Conservation (phyloP, 2,329 filamentous ascomycete genomes). For the Xylariaceae sp. region DNA sequence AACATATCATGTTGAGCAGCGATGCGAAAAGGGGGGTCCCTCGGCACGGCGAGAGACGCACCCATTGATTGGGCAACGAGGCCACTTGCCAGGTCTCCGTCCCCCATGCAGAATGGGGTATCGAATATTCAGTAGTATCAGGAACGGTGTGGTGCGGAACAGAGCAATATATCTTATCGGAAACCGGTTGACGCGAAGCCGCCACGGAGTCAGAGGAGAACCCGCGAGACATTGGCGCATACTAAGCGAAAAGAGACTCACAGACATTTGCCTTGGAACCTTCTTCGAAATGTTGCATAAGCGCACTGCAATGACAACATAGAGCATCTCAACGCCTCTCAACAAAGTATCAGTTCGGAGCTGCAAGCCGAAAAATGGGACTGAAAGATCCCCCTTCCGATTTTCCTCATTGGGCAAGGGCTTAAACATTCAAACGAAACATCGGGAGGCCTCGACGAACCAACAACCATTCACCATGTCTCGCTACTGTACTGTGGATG, state of each 20-base stretch:
- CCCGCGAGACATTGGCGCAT: background rate
- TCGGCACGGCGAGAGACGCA: no score
- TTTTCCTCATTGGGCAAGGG: slow-evolving; percentile 8
- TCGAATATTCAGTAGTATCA: slow-evolving; percentile 1
- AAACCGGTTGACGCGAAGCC: slow-evolving; percentile 8
- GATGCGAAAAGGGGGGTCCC: no score
- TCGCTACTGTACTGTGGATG: no score
- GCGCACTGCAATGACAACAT: slow-evolving; percentile 8
- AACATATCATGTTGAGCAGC: no score
- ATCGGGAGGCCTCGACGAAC: slow-evolving; percentile 1
- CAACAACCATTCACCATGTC: background rate
- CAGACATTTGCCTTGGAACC: background rate
- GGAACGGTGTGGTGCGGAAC: slow-evolving; percentile 6
- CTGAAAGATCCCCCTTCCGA: slow-evolving; percentile 9
- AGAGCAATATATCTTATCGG: slow-evolving; percentile 6
- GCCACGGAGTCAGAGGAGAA: background rate
- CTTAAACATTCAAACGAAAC: background rate
- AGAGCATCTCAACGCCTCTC: background rate
- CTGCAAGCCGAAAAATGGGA: slow-evolving; percentile 8
- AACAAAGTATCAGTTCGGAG: slow-evolving; percentile 3
- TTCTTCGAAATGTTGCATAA: slow-evolving; percentile 8
- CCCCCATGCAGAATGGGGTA: background rate
- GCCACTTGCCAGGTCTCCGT: slow-evolving; percentile 5
- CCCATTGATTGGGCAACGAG: background rate
- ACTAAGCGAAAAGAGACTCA: slow-evolving; percentile 2